Conservation (phyloP, 495 filamentous ascomycete genomes). For the Penicillium verhagenii region DNA sequence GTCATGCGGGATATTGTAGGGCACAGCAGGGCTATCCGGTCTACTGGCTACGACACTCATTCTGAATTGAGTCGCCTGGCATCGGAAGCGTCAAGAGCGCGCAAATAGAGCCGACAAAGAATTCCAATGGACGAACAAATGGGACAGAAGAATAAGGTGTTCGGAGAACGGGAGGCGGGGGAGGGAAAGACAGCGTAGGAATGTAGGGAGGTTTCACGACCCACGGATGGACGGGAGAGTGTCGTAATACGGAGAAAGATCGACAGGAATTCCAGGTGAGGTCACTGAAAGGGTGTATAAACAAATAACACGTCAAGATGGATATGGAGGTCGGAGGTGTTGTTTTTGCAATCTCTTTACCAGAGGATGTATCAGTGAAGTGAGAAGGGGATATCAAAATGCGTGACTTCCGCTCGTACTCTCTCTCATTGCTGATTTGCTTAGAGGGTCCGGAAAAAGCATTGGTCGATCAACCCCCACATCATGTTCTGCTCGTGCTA, state of each 20-base stretch:
- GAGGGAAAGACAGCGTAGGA: conserved; percentile 11
- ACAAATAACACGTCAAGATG: not conserved
- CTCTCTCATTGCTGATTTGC: not conserved
- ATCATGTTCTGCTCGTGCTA: conserved; percentile 24
- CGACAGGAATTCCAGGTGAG: conserved; percentile 17
- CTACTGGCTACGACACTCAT: conserved; percentile 49
- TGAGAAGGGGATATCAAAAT: too few relatives aligned
- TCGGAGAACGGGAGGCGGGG: conserved; percentile 12
- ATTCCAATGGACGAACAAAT: not conserved
- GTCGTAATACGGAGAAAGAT: conserved; percentile 19
- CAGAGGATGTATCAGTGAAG: too few relatives aligned
- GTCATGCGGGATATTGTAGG: conserved; percentile 29
- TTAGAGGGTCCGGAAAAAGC: not conserved
- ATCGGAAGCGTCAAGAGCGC: conserved; percentile 18
- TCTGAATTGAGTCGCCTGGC: conserved; percentile 22
- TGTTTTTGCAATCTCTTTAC: too few relatives aligned
- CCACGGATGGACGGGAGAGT: conserved; percentile 4
- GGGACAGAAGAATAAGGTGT: conserved; percentile 8
- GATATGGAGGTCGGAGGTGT: not conserved
- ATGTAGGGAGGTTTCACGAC: conserved; percentile 19
- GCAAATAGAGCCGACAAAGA: not conserved
- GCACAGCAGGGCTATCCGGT: conserved; percentile 36
- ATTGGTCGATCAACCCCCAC: conserved; percentile 28
- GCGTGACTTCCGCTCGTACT: not conserved
- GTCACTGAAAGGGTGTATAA: too few relatives aligned